Evolutionary conservation across 441 rosid genomes (phyloP), one percentile per base, ranked within the genome.

Genomic region (Gossypium schwendimanii): DNA sequence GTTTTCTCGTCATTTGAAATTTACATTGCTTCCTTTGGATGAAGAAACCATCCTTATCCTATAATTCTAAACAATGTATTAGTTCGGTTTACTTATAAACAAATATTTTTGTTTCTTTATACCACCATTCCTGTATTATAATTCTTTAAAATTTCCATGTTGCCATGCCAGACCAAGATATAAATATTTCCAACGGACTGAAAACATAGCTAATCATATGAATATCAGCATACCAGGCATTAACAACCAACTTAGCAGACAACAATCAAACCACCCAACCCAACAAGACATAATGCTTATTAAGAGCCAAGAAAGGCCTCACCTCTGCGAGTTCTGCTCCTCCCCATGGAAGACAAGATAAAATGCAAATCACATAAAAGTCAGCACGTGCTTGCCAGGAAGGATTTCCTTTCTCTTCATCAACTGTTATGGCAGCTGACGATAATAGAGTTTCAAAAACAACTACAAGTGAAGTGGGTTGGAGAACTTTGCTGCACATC

Each of bases 291-390:
- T 41, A 68, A 1, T 9, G 59, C 15, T 55, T 12, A 66, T 31
- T 33, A 50, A 60, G n/a, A 4, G 69, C 72, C 18, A 47, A 72
- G 58, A 23, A 73, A 57, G 70, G 24, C 52, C 79, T 76, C 87
- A 96, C 98, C 98, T 96, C 99, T 63, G 80, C 20, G 9, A 96
- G 92, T 77, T 96, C 99, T 57, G 96, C 89, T 57, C 96, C 99
- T 71, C 98, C 99, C 99, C 98, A 96, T 8, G 99, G 99, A 45
- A 96, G 96, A 73, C 94, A 93, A 20, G 97, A 90, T 81, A 93
- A 88, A 81, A 96, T 91, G 78, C 98, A 91, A 71, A 85, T 81
- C 24, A 93, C 96, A 63, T 93, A 93, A 73, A 90, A 96, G 86
- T 96, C 99, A 70, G 97, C 99, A 73, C 87, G 79, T 65, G 98